These are phyloP conservation scores for Suhomyces sp. DNA, from an alignment of 805 yeast species.

Conservation along the genomic window DNA sequence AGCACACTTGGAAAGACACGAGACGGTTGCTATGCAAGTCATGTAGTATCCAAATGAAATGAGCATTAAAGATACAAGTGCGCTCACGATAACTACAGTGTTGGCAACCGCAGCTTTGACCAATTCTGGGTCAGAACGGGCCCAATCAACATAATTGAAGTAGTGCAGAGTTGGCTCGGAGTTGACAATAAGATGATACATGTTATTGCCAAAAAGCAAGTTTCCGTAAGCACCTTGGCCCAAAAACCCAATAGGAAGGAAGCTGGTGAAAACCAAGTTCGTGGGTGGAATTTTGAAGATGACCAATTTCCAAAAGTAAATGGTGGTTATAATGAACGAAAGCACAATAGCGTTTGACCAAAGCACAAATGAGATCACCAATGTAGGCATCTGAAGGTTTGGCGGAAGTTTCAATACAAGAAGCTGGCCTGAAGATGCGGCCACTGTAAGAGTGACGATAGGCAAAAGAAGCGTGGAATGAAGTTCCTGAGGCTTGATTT, in stretches of 20 bases:
- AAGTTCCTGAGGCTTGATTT: slow-evolving; percentile 27
- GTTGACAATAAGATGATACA: slow-evolving; percentile 18
- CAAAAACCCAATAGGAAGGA: slow-evolving; percentile 77
- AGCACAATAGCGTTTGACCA: slow-evolving; percentile 70
- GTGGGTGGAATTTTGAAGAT: slow-evolving; percentile 59
- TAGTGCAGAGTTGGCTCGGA: not conserved
- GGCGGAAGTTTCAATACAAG: slow-evolving; percentile 46
- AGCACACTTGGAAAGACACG: slow-evolving; percentile 41
- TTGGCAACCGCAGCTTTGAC: not conserved
- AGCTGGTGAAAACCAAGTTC: slow-evolving; percentile 56
- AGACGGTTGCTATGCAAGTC: slow-evolving; percentile 34
- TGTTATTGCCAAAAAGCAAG: slow-evolving; percentile 50
- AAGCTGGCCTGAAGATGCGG: slow-evolving; percentile 65
- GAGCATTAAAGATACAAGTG: slow-evolving; percentile 35
- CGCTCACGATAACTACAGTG: slow-evolving; percentile 7
- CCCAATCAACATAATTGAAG: not conserved
- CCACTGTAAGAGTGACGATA: slow-evolving; percentile 76
- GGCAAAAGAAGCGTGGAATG: slow-evolving; percentile 66
- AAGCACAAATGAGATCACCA: slow-evolving; percentile 53
- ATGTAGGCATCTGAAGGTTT: slow-evolving; percentile 48
- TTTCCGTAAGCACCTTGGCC: slow-evolving; percentile 84
- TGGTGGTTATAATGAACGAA: slow-evolving; percentile 49
- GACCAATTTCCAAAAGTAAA: slow-evolving; percentile 60
- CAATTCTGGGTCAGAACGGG: slow-evolving; percentile 1
- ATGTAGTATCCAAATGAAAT: slow-evolving; percentile 57